phyloP scores from a whole-genome alignment of 257 asterid genomes.

The Cordia subcordata region DNA sequence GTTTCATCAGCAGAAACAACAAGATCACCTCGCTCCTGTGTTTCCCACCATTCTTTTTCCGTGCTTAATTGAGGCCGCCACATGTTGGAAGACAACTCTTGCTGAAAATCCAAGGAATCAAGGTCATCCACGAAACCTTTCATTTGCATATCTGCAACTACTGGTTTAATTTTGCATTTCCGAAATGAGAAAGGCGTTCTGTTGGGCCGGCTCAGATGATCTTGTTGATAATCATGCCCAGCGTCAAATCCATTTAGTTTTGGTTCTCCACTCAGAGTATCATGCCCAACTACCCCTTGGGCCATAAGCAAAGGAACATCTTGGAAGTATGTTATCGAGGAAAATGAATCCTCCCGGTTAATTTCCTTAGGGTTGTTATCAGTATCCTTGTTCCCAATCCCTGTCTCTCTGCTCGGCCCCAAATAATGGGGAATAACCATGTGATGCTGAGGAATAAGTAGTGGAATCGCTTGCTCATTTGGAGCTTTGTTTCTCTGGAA shows the following conservation, averaged over 20 bases:
- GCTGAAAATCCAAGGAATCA: conserved; percentile 32
- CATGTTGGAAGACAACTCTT: conserved; percentile 44
- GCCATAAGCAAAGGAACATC: conserved; percentile 94
- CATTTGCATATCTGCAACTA: conserved; percentile 74
- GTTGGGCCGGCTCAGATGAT: conserved; percentile 52
- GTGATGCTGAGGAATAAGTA: conserved; percentile 96
- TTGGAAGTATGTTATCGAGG: conserved; percentile 65
- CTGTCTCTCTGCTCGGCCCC: conserved; percentile 54
- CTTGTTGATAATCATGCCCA: conserved; percentile 36
- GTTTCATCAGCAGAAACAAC: conserved; percentile 77
- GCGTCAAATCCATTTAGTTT: conserved; percentile 36
- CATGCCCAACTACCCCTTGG: conserved; percentile 70
- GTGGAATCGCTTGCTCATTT: conserved; percentile 77
- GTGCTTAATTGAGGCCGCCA: conserved; percentile 39
- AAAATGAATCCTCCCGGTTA: conserved; percentile 50
- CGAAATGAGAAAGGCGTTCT: conserved; percentile 69
- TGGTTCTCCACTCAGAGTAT: conserved; percentile 40
- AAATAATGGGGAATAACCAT: conserved; percentile 97
- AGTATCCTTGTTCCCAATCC: conserved; percentile 24
- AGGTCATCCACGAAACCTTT: conserved; percentile 82
- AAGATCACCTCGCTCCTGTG: conserved; percentile 79
- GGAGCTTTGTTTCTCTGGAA: conserved; percentile 90
- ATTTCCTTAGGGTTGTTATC: conserved; percentile 23
- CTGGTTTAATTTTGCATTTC: conserved; percentile 59
- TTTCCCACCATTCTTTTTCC: conserved; percentile 85